Conservation (phyloP, 805 yeast genomes). For the Candida succiphila region DNA sequence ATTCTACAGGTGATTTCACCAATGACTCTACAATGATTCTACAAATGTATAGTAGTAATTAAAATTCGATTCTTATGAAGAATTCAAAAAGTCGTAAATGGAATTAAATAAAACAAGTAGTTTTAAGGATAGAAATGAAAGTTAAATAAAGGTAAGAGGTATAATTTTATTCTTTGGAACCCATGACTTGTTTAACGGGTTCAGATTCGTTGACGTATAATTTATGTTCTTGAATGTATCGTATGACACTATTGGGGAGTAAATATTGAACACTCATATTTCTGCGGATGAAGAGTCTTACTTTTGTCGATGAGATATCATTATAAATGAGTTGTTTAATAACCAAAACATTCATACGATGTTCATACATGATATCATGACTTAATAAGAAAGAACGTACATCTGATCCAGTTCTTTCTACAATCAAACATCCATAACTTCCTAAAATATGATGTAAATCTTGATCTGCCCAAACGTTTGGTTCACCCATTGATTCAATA, state of each 20-base stretch:
- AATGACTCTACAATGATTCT: no score
- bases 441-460: slow-evolving; percentile 94
- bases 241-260: slow-evolving; percentile 86
- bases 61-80: no score
- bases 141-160: neutral
- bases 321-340: slow-evolving; percentile 94
- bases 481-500: slow-evolving; percentile 99
- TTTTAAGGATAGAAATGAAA: neutral
- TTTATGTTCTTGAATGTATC: slow-evolving; percentile 89
- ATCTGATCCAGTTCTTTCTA: slow-evolving; percentile 94
- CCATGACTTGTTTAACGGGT: slow-evolving; percentile 83
- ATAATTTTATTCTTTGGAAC: slow-evolving; percentile 15
- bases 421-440: slow-evolving; percentile 90
- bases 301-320: slow-evolving; percentile 93
- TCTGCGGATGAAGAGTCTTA: slow-evolving; percentile 81
- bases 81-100: no score
- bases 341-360: slow-evolving; percentile 83
- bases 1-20: slow-evolving; percentile 77
- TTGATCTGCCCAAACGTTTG: slow-evolving; percentile 96
- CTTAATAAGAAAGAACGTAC: slow-evolving; percentile 85
- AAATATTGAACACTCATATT: slow-evolving; percentile 96
- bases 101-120: neutral
- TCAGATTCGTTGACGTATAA: slow-evolving; percentile 79
- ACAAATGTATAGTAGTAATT: no score
- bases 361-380: slow-evolving; percentile 97